A percentile compares a stretch with the other conserved stretches of the same genome.
phyloP scores from a whole-genome alignment of 2,329 filamentous ascomycete species.

The Sporothrix inflata region DNA sequence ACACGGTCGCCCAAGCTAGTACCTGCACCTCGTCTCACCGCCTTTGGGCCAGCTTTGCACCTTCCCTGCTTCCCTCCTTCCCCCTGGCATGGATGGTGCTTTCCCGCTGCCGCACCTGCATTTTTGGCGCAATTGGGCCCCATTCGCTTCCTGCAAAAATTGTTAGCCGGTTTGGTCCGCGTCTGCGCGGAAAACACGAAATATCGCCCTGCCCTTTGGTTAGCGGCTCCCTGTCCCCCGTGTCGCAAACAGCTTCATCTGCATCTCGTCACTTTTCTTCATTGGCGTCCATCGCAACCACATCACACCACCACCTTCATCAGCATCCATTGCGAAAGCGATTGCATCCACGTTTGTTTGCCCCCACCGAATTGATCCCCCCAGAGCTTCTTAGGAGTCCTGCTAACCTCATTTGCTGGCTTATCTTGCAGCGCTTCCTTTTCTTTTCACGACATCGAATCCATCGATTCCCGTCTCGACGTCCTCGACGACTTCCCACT shows the following conservation, averaged over 20 bases:
- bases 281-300: background rate
- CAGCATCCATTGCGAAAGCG: background rate
- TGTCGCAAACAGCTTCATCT: conserved; percentile 16
- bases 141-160: background rate
- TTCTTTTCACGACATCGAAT: background rate
- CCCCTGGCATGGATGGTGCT: conserved; percentile 11
- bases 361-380: background rate
- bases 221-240: conserved; percentile 5
- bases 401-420: background rate
- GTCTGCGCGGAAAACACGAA: conserved; percentile 30
- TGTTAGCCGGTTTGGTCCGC: conserved; percentile 34
- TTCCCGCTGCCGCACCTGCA: conserved; percentile 13
- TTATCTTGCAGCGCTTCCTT: background rate
- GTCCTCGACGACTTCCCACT: background rate
- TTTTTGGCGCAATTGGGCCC: background rate
- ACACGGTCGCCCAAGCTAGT: background rate
- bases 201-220: background rate
- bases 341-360: conserved; percentile 9
- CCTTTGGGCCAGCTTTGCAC: conserved; percentile 5
- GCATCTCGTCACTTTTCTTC: background rate
- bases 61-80: no score
- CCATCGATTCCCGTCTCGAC: background rate
- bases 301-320: conserved; percentile 4
- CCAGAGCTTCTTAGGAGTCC: background rate
- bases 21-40: conserved; percentile 19